Evolutionary conservation across 2,329 filamentous ascomycete species (phyloP).

Genomic region (Paecilomyces niveus): DNA sequence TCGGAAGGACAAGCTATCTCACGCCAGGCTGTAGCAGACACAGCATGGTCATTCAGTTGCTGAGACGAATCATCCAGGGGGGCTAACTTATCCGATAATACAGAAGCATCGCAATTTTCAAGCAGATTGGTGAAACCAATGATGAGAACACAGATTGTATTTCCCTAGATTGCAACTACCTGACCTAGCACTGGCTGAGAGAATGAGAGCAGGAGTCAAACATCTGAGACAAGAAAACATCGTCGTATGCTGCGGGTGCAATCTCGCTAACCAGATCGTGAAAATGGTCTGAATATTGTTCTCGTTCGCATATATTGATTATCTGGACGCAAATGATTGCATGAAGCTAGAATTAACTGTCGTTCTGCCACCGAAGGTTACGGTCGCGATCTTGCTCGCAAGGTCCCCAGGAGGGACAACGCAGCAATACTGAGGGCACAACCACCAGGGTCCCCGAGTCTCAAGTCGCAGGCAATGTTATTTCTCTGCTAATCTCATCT

Average conservation of each 20-base stretch:
- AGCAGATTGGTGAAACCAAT: not conserved
- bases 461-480: not conserved
- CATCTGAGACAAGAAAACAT: not conserved
- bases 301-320: not conserved
- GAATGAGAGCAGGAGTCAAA: not conserved
- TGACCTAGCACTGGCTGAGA: not conserved
- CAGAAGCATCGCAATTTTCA: not conserved
- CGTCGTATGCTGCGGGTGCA: not conserved
- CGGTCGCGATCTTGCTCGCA: not conserved
- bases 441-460: not conserved
- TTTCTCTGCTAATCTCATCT: not conserved
- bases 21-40: not conserved
- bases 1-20: not conserved
- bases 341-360: not conserved
- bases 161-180: not conserved
- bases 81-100: not conserved
- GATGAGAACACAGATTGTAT: not conserved
- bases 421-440: not conserved
- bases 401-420: not conserved
- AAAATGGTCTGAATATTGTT: not conserved
- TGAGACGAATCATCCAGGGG: not conserved
- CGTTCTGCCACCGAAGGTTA: not conserved
- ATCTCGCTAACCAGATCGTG: not conserved
- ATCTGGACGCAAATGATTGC: not conserved
- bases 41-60: not conserved